Base-by-base conservation (phyloP, 225 moss, liverwort and hornwort species). In the Antitrichia curtipendula region DNA sequence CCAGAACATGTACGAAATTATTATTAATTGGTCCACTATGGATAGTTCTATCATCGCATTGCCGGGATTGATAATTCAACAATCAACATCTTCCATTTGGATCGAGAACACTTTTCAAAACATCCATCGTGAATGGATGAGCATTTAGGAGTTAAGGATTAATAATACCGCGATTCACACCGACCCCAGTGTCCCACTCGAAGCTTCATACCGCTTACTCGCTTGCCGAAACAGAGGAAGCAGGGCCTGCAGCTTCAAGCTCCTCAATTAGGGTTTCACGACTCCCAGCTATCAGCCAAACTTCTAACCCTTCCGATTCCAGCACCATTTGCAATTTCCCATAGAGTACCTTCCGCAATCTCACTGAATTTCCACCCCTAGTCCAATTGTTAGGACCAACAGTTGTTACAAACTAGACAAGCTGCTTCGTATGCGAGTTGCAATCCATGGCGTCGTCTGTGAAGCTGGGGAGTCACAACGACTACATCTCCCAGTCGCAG, bases 401-500 rank as follows among this genome's bases (percentile, higher is more conserved):
- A 19, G 7, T 22, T 75, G 7, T 50, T 8, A 32, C 22, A 34
- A 71, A 16, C 18, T 9, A 49, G 27, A n/a, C 32, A 74, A 56
- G 29, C 59, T 70, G 73, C 74, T 75, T 43, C 56, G 41, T 29
- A 83, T 88, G 83, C n/a, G 66, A 83, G 54, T 76, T 82, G 65
- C 8, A 45, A 24, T 23, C 49, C 77, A 94, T 94, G 94, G 80
- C 88, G 41, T 91, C 91, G 68, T 93, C 97, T 31, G 97, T 99
- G 84, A 99, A 96, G 91, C 88, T 99, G 57, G 97, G 91, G 21
- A 95, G 91, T 86, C 93, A 96, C 76, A 99, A 99, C 75, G 99
- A 99, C 75, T 99, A 94, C 91, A 99, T 99, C 61, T 87, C 96
- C 74, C 99, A 94, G 38, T 95, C 99, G 8, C 96, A 99, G 76